Evolutionary conservation across 495 filamentous ascomycete species (phyloP), one percentile per base, ranked within the genome.

Genomic region (Aspergillus avenaceus): DNA sequence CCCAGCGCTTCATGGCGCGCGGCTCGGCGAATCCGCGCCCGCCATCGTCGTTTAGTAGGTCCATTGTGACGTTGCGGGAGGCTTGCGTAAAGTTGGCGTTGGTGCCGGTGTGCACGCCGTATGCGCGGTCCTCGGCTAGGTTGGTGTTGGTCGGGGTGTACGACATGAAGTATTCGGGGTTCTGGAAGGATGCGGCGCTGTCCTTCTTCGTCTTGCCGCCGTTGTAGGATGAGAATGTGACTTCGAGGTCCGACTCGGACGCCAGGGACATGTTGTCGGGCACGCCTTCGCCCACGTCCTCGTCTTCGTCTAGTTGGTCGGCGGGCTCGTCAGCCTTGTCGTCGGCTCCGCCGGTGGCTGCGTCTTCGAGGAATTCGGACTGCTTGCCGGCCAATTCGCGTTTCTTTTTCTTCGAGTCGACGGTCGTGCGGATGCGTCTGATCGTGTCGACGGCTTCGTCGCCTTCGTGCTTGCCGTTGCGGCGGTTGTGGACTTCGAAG

Each of bases 161-260:
- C 14, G 88, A 86, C 88, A 99, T 97, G 78, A 93, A 99, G 61
- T 90, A 80, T 34, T 96, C 93, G 3, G 86, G 77, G 64, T 96
- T 91, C 63, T 87, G 76, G 74, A 83, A 96, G 22, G 76, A 72
- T 25, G 78, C 69, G 2, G 63, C 51, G 14, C 56, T 55, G 25
- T 56, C 58, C 43, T 55, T 60, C 44, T 67, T 65, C 38, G 74
- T 61, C 47, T 74, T 66, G 25, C 45, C 47, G 13, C 59, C 60
- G 26, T 58, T 54, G 59, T 85, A 76, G 26, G 71, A 81, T 8
- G 86, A 84, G 58, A 97, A 85, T 11, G 90, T 90, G 25, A 93
- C 78, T 64, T 95, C 88, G 6, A 97, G 71, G 25, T 95, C 91
- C 16, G 77, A 74, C 28, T 91, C 85, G 1, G 81, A 85, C 14